Conservation (phyloP, 768 basidiomycete genomes). For the Floccularia luteovirens region DNA sequence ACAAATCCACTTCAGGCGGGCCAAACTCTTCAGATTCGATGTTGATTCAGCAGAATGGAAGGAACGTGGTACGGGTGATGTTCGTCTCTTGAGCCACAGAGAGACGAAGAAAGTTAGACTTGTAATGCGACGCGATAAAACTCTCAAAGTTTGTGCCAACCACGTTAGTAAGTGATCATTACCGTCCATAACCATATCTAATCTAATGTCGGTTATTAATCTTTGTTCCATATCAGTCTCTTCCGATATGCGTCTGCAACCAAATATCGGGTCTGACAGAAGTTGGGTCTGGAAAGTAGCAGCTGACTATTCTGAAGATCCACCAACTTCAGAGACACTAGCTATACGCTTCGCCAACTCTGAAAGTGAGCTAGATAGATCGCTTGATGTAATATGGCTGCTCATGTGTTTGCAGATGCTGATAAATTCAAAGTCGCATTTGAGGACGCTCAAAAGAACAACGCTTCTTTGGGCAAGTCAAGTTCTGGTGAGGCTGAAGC, state of each 20-base stretch:
- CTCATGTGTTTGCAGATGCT: conserved; percentile 49
- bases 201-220: not conserved
- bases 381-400: conserved; percentile 1
- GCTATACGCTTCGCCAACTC: conserved; percentile 97
- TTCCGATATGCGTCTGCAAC: conserved; percentile 87
- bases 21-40: conserved; percentile 97
- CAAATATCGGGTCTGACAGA: conserved; percentile 97
- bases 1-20: conserved; percentile 55
- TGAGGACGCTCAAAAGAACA: conserved; percentile 74
- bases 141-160: conserved; percentile 98
- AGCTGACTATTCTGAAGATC: conserved; percentile 90
- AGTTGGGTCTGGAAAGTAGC: conserved; percentile 99
- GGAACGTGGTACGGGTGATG: conserved; percentile 95
- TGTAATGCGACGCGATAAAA: conserved; percentile 99
- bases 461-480: conserved; percentile 31
- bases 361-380: conserved; percentile 59
- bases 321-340: conserved; percentile 88
- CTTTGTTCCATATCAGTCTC: conserved; percentile 45
- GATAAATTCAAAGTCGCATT: conserved; percentile 84
- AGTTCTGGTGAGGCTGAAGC: conserved; percentile 9
- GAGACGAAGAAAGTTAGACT: conserved; percentile 87
- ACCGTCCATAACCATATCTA: conserved; percentile 22
- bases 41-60: conserved; percentile 83
- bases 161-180: conserved; percentile 76
- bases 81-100: conserved; percentile 86